Base-by-base conservation (phyloP, 805 yeast species). In the Schwanniomyces vanrijiae region DNA sequence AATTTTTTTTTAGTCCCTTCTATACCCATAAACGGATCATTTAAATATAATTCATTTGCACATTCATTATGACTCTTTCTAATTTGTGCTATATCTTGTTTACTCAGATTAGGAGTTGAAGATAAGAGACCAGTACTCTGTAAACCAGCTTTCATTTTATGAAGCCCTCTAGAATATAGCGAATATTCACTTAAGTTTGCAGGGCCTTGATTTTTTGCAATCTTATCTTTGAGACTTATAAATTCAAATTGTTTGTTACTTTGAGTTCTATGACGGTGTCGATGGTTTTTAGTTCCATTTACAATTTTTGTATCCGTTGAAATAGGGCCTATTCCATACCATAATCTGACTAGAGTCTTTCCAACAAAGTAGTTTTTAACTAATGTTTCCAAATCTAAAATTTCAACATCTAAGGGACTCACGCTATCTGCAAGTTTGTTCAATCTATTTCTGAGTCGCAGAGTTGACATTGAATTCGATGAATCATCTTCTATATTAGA, bases 351-450 rank as follows among this genome's bases (percentile, higher is more conserved):
- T 19, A 73, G 51, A 2, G 67, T 64, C 45, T 63, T 68, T 0
- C 77, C 77, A 4, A 58, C 50, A 13, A 72, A 48, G 53, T 61
- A 58, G 39, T 60, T 60, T 24, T 59, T 59, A 2, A 68, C 68
- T 10, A 73, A 53, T 3, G 52, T 46, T 20, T 73, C 76, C 41
- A 73, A 58, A 46, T 73, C 76, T 19, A 66, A 49, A 1, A 76
- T 71, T 48, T 73, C 78, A 11, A 72, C 71, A 24, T 73, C 77
- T 7, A 62, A 44, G 0, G 76, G 75, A 37, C 62, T 64, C 5
- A 59, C 43, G 10, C 51, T 60, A 35, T 71, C 75, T 2, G 72
- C 59, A 16, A 71, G 52, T 45, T 71, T 71, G 3, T 69, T 69
- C 25, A 70, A 57, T 42, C 59, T 62, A 42, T 60, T 65, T 48